Base-by-base conservation (phyloP, 1,139 yeast genomes). In the Kodamaea fungicola region DNA sequence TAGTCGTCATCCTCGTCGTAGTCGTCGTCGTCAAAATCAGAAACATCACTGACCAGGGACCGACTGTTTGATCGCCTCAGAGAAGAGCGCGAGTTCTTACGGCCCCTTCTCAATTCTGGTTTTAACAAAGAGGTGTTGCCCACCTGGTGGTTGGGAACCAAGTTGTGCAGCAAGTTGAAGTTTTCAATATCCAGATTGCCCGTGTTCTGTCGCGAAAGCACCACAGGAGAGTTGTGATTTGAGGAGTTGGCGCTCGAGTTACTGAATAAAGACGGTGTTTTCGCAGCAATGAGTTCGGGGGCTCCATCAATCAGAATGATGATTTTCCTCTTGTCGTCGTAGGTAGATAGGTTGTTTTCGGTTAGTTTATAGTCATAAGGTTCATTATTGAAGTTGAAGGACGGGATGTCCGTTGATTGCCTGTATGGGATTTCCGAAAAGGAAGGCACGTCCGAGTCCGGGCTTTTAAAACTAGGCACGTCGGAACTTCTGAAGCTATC, bases 211-310 rank as follows among this genome's bases (percentile, higher is more conserved):
- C 37, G 37, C n/a, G 47, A 43, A 2, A 42, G 36, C 31, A 28
- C 10, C 3, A 43, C 35, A 4, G 59, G 57, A 4, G 60, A 53
- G 40, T 55, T 54, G 35, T 47, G 52, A 10, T 49, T 43, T 4
- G 65, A 56, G 2, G 70, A 62, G 40, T 57, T 60, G 22, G 62
- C 65, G 8, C 67, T 60, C 2, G 71, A 64, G 45, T 67, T 68
- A 42, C 72, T 64, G 47, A 71, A 71, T 16, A 71, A 52, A 6
- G 75, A 69, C 1, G 76, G 76, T 1, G 76, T 70, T 39, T 55
- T 57, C 2, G 68, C 61, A 2, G 68, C 67, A 6, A 59, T 47
- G 4, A 50, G 52, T 25, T 62, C 70, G 3, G 70, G 68, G 0
- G 62, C 71, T 42, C 48, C 65, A 34, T 57, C 64, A 34, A 61